These are phyloP conservation scores for Trypanosoma congolense DNA, from an alignment of 208 protist genomes.

Conservation along the genomic window DNA sequence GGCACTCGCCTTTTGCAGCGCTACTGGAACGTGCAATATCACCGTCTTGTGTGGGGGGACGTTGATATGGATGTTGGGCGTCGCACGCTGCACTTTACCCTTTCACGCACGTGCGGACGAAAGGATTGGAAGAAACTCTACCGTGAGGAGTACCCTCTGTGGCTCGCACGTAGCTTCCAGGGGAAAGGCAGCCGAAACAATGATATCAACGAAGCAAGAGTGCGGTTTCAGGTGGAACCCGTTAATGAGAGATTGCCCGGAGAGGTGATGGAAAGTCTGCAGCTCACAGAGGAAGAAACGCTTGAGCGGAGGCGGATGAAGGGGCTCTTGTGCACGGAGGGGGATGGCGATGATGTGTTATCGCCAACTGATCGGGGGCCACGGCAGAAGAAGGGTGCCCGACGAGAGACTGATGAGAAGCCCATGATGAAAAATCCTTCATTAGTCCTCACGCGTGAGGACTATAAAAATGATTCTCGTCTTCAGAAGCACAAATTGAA, in stretches of 20 bases:
- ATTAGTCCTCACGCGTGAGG: conserved; percentile 28
- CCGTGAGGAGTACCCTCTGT: conserved; percentile 63
- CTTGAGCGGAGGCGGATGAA: conserved; percentile 32
- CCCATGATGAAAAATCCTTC: conserved; percentile 18
- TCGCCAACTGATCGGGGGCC: background rate
- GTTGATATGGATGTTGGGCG: conserved; percentile 15
- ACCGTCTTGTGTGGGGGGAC: conserved; percentile 55
- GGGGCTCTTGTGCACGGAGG: conserved; percentile 30
- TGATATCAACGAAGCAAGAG: conserved; percentile 46
- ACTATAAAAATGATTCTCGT: conserved; percentile 54
- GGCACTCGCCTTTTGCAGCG: conserved; percentile 61
- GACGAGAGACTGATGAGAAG: background rate
- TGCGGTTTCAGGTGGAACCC: conserved; percentile 36
- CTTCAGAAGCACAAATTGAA: conserved; percentile 55
- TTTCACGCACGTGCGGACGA: conserved; percentile 54
- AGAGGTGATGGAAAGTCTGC: conserved; percentile 33
- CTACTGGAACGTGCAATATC: conserved; percentile 82
- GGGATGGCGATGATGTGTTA: conserved; percentile 13
- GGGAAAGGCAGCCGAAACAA: conserved; percentile 51
- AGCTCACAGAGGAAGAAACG: conserved; percentile 54
- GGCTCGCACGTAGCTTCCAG: conserved; percentile 39
- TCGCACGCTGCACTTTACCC: conserved; percentile 21
- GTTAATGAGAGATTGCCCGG: conserved; percentile 48
- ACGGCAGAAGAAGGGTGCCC: background rate
- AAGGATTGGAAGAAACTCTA: conserved; percentile 63